A percentile compares a stretch with the other conserved stretches of the same genome.
Conservation (phyloP, 345 rosid species). For the Arabis alpina region DNA sequence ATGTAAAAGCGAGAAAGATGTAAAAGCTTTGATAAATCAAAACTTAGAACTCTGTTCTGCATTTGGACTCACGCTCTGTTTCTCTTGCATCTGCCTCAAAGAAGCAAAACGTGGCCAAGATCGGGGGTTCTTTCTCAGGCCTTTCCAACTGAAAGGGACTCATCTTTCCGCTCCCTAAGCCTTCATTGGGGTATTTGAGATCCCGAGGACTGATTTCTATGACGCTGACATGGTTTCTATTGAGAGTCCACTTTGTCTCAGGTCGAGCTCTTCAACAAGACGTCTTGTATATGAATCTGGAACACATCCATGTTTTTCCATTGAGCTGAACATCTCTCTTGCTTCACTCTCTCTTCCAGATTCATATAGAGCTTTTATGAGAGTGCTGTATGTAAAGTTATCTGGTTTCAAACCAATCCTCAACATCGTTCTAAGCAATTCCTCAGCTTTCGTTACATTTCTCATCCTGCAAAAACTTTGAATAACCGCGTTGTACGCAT, state of each 20-base stretch:
- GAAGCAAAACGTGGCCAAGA: slow-evolving; percentile 15
- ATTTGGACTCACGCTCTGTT: slow-evolving; percentile 4
- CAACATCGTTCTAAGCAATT: slow-evolving; percentile 57
- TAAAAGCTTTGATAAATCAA: slow-evolving; percentile 16
- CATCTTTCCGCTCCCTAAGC: slow-evolving; percentile 1
- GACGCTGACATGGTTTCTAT: slow-evolving; percentile 35
- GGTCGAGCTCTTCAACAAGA: slow-evolving; percentile 47
- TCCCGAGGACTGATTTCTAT: slow-evolving; percentile 16
- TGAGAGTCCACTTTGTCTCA: slow-evolving; percentile 21
- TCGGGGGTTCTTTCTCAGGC: not conserved
- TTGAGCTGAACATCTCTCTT: slow-evolving; percentile 53
- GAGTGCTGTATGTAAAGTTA: slow-evolving; percentile 56
- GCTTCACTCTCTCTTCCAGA: slow-evolving; percentile 64
- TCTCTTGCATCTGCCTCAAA: slow-evolving; percentile 21
- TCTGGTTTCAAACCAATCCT: slow-evolving; percentile 67
- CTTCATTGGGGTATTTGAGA: not conserved
- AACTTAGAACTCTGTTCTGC: slow-evolving; percentile 23
- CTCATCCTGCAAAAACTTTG: slow-evolving; percentile 64
- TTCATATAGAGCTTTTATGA: slow-evolving; percentile 60
- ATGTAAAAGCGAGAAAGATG: slow-evolving; percentile 1
- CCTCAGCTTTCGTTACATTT: slow-evolving; percentile 62
- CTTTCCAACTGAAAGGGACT: slow-evolving; percentile 10
- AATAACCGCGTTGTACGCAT: slow-evolving; percentile 68
- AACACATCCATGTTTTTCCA: slow-evolving; percentile 65
- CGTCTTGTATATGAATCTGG: slow-evolving; percentile 63